Conservation (phyloP, 2,329 filamentous ascomycete genomes). For the Elsinoe perseae region DNA sequence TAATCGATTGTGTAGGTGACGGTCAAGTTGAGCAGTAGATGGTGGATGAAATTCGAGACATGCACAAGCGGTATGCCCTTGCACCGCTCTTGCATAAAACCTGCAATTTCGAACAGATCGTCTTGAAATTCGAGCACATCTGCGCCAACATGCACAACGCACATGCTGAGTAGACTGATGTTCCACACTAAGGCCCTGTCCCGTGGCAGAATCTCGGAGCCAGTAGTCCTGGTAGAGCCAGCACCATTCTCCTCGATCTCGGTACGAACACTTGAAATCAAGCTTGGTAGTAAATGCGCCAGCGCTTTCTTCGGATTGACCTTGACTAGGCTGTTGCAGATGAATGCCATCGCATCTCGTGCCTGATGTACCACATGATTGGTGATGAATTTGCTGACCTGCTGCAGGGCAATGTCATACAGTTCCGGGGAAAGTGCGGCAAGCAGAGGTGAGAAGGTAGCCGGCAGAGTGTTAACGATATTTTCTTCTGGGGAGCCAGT, state of each 20-base stretch:
- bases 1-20: conserved; percentile 91
- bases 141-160: conserved; percentile 87
- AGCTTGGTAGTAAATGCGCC: conserved; percentile 80
- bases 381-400: conserved; percentile 83
- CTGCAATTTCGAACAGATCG: conserved; percentile 81
- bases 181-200: conserved; percentile 95
- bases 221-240: conserved; percentile 87
- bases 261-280: conserved; percentile 84
- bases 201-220: conserved; percentile 83
- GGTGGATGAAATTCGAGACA: conserved; percentile 95
- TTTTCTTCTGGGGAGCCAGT: conserved; percentile 93
- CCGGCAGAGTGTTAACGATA: conserved; percentile 89
- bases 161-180: conserved; percentile 95
- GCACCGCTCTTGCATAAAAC: conserved; percentile 95
- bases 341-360: conserved; percentile 96
- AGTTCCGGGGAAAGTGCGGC: conserved; percentile 86
- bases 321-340: conserved; percentile 92
- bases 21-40: conserved; percentile 87
- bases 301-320: conserved; percentile 90
- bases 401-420: conserved; percentile 85
- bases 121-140: conserved; percentile 83
- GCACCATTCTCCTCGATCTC: conserved; percentile 97
- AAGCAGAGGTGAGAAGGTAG: conserved; percentile 82
- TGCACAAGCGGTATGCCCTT: conserved; percentile 90
- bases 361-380: conserved; percentile 96